These are phyloP conservation scores for Lentithecium fluviatile DNA, from an alignment of 495 filamentous ascomycete genomes.

Conservation along the genomic window DNA sequence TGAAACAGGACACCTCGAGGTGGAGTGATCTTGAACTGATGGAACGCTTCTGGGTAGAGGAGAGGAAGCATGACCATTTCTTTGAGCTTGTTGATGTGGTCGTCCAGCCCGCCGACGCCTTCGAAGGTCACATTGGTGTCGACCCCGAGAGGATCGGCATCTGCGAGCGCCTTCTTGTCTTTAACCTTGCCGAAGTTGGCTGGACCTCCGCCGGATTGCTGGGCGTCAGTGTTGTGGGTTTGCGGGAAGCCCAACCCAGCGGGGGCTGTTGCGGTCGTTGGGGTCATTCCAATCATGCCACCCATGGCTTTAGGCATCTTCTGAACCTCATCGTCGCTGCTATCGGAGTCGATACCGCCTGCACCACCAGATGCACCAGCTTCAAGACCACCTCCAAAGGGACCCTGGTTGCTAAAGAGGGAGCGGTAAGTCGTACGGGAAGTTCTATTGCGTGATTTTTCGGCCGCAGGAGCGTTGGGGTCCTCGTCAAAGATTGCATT, in stretches of 20 bases:
- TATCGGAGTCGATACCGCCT: constrained; percentile 86
- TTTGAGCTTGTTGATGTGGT: constrained; percentile 92
- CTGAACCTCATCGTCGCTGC: constrained; percentile 86
- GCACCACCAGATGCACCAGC: constrained; percentile 66
- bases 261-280: constrained; percentile 61
- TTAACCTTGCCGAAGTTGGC: constrained; percentile 88
- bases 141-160: constrained; percentile 91
- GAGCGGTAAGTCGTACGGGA: constrained; percentile 63
- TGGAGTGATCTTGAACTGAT: constrained; percentile 84
- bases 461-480: constrained; percentile 57
- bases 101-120: constrained; percentile 84
- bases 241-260: constrained; percentile 56
- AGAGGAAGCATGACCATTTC: constrained; percentile 96
- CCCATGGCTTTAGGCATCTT: constrained; percentile 55
- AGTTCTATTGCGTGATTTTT: constrained; percentile 65
- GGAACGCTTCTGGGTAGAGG: constrained; percentile 93
- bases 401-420: constrained; percentile 82
- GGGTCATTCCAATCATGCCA: constrained; percentile 70
- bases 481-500: constrained; percentile 72
- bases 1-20: constrained; percentile 95
- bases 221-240: constrained; percentile 62
- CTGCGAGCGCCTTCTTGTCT: constrained; percentile 75
- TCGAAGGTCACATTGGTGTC: constrained; percentile 89
- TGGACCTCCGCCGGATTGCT: constrained; percentile 66
- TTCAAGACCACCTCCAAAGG: constrained; percentile 82